These are phyloP conservation scores for Colletotrichum destructivum DNA, from an alignment of 2,329 filamentous ascomycete species.

Conservation along the genomic window DNA sequence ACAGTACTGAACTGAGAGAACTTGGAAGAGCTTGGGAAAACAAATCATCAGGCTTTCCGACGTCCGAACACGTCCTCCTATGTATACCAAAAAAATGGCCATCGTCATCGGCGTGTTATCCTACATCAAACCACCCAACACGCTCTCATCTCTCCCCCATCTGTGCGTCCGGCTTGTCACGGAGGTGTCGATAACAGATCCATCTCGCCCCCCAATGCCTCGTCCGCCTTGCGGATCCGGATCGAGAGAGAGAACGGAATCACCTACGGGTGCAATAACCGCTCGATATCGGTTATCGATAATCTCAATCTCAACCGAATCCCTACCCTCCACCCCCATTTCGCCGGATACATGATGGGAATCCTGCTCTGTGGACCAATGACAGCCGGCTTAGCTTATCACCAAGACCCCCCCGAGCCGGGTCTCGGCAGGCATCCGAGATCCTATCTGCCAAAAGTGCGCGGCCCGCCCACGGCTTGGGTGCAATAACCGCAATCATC, in stretches of 20 bases:
- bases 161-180: slow-evolving; percentile 29
- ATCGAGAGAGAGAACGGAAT: too few relatives aligned
- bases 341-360: background rate
- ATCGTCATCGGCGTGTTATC: background rate
- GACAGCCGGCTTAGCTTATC: slow-evolving; percentile 14
- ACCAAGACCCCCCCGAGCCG: slow-evolving; percentile 5
- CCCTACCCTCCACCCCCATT: background rate
- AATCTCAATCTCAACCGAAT: background rate
- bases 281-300: slow-evolving; percentile 17
- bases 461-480: slow-evolving; percentile 24
- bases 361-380: slow-evolving; percentile 16
- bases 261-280: slow-evolving; percentile 14
- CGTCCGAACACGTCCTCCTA: slow-evolving; percentile 6
- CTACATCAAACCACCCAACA: slow-evolving; percentile 4
- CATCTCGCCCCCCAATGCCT: background rate
- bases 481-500: slow-evolving; percentile 32
- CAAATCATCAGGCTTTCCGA: background rate
- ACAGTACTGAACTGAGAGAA: too few relatives aligned
- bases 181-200: slow-evolving; percentile 28
- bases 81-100: slow-evolving; percentile 18
- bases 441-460: slow-evolving; percentile 31
- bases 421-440: slow-evolving; percentile 35
- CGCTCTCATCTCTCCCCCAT: slow-evolving; percentile 30
- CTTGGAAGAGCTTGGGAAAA: background rate
- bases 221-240: background rate